A percentile compares a stretch with the other conserved stretches of the same genome.
phyloP scores from a whole-genome alignment of 2,329 filamentous ascomycete species.

The Clonostachys rhizophaga region DNA sequence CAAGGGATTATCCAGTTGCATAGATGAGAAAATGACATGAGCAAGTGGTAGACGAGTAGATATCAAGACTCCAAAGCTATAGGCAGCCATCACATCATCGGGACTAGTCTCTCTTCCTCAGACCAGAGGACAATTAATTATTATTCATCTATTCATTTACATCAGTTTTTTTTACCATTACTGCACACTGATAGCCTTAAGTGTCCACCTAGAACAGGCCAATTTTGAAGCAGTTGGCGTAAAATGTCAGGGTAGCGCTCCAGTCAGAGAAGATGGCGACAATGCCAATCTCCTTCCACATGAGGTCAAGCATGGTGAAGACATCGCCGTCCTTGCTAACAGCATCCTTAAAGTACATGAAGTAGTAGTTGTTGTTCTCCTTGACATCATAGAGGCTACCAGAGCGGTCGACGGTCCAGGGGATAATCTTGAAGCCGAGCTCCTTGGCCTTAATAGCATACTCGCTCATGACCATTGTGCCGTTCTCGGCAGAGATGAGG shows the following conservation, averaged over 20 bases:
- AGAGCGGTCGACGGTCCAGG: slow-evolving; percentile 66
- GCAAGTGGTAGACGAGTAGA: too few species aligned
- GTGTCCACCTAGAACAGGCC: slow-evolving; percentile 1
- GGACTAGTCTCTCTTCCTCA: too few species aligned
- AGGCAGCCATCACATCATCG: too few species aligned
- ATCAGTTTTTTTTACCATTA: neutral
- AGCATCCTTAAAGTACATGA: slow-evolving; percentile 45
- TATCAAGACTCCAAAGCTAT: too few species aligned
- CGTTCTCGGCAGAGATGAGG: slow-evolving; percentile 46
- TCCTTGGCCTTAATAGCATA: slow-evolving; percentile 59
- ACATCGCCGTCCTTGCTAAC: slow-evolving; percentile 62
- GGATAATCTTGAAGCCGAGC: slow-evolving; percentile 59
- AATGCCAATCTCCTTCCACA: slow-evolving; percentile 57
- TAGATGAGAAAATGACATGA: too few species aligned
- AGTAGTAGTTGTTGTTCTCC: slow-evolving; percentile 47
- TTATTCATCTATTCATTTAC: neutral
- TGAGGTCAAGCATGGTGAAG: slow-evolving; percentile 60
- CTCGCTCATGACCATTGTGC: slow-evolving; percentile 54
- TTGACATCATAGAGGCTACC: slow-evolving; percentile 49
- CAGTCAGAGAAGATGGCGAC: slow-evolving; percentile 64
- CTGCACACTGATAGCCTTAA: neutral
- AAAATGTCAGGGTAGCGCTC: slow-evolving; percentile 65
- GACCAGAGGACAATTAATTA: too few species aligned
- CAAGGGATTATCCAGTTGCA: too few species aligned
- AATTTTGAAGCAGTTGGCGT: slow-evolving; percentile 62